Evolutionary conservation across 805 yeast genomes (phyloP), one percentile per base, ranked within the genome.

Genomic region (Jamesozyma gamospora): DNA sequence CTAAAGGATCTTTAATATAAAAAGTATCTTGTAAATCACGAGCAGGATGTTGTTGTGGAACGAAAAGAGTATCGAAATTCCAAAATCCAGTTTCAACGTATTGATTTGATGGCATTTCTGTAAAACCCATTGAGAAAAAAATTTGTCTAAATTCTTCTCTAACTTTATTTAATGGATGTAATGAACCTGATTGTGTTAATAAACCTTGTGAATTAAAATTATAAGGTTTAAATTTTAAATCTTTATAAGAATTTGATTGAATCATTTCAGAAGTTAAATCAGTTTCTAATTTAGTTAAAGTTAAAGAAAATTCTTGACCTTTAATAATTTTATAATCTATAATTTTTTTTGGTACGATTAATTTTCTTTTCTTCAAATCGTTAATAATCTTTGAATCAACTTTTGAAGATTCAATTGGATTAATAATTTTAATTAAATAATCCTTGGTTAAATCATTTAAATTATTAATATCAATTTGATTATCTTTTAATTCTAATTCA

Each of bases 1-100:
- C 69, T 36, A 67, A 70, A 27, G 99, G 99, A 60, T 92, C 97
- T 62, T 88, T 90, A 66, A 92, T 72, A 68, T 92, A 92, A 71
- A 92, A 92, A 43, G 99, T 92, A 67, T 92, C 99, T 67, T 92
- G 99, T 62, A 92, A 73, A 63, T 92, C 99, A 70, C 99, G 81
- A 36, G 99, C 99, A 14, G 99, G 98, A 69, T 92, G 99, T 69
- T 92, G 97, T 69, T 92, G 99, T 41, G 99, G 99, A 40, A 92
- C 99, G 56, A 69, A 92, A 55, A 92, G 73, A 3, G 98, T 77
- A 63, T 92, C 99, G 59, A 92, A 92, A 67, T 92, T 92, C 99
- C 99, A 92, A 78, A 92, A 92, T 4, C 97, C 97, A 14, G 92
- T 76, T 61, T 92, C 99, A 39, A 92, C 99, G 62, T 88, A 92